Base-by-base conservation (phyloP, 148 eudicot species). In the Fagopyrum homotropicum region DNA sequence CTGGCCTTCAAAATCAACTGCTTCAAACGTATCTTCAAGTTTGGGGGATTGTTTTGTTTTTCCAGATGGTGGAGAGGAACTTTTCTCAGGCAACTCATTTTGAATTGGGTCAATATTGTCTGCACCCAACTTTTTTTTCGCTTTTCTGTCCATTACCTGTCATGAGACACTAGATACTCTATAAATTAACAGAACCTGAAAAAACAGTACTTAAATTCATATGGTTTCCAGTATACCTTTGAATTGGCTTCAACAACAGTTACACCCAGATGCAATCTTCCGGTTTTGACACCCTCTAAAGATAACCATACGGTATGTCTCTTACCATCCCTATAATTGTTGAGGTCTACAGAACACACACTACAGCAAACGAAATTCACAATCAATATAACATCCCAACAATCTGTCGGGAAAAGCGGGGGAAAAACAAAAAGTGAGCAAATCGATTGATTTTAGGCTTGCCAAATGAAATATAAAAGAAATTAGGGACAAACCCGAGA, bases 271-370 rank as follows among this genome's bases (percentile, higher is more conserved):
- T 85, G 99, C 82, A 95, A 52, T 76, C 98, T 84, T 64, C 99
- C 99, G 75, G 76, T 78, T 79, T 89, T 90, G 71, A 90, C 80
- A 73, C 88, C 89, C 81, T 85, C 81, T 59, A 95, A 89, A 74
- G 93, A 72, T 84, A 95, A 68, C 99, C 99, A 92, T 82, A 92
- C 85, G 78, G 89, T 94, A 80, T 87, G 97, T 85, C 98, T 88
- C 82, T 90, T 89, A 72, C 97, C 91, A 83, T 74, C 97, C 79
- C 93, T 82, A 76, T 85, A 80, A 69, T 88, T 88, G 44, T 68
- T 79, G 72, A 95, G 86, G 76, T 80, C 82, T 63, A 95, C 75
- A n/a, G 89, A 89, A 83, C 98, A 95, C 30, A 80, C 85, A 68
- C 97, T 95, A 91, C 60, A 52, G 64, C 44, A 73, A 71, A 79